Evolutionary conservation across 2,329 filamentous ascomycete genomes (phyloP), one percentile per base, ranked within the genome.

Genomic region (Monilinia fructicola): DNA sequence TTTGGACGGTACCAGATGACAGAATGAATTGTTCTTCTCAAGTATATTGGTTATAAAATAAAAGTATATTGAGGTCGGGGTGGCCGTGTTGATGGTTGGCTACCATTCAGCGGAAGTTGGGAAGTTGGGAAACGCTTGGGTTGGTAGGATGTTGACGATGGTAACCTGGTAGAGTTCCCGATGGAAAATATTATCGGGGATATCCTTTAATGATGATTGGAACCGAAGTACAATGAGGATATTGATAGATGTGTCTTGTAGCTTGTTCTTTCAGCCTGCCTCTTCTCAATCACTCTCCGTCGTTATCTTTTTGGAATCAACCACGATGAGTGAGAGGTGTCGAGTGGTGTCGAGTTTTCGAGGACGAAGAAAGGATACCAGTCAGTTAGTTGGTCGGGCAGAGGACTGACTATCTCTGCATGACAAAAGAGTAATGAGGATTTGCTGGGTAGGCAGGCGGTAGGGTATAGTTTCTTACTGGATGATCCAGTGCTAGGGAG

Each of bases 81-180:
- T 60, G 54, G 60, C 48, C 67, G 67, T 64, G 67, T 65, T 53
- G 42, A 6, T 53, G 31, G 59, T 28, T 63, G 48, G 60, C 31
- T 62, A 54, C 48, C 35, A 42, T 40, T 35, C 56, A 59, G 28
- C 56, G 35, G 16, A 18, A 60, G 42, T 28, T 50, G 31, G 31
- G n/a, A 40, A 53, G 23, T 26, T 28, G 42, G 31, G 60, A 48
- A n/a, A 63, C 21, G 58, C 44, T 38, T 26, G 21, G 58, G 28
- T 50, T 38, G 42, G 42, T 50, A 48, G 56, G 56, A 59, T 59
- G 56, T 26, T 18, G 31, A 60, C n/a, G 44, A 42, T n/a, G 59
- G 35, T 42, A 54, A 62, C 23, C 48, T 63, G 35, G n/a, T 42
- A 62, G 23, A 42, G 59, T 28, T 48, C 56, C 60, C 35, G 31